Base-by-base conservation (phyloP, 2,329 filamentous ascomycete species). In the Parascedosporium putredinis region DNA sequence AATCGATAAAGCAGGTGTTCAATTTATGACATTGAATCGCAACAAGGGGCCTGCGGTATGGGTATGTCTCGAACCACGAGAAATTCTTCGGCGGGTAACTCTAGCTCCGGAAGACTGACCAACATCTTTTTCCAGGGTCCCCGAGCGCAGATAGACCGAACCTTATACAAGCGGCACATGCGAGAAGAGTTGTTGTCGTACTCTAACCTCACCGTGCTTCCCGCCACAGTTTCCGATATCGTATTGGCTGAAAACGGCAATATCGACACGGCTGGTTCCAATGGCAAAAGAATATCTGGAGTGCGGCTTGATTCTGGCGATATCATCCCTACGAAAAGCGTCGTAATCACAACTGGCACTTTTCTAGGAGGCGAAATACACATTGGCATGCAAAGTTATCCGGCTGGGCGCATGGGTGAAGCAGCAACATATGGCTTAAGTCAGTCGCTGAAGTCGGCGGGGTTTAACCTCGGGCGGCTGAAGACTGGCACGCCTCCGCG, bases 331-430 rank as follows among this genome's bases (percentile, higher is more conserved):
- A 87, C 91, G 1, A 80, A 76, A 44, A 83, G 84, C 54, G 90
- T 97, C 31, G 79, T 98, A 22, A 96, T 98, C 57, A 97, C 93
- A 0, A 98, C 93, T 0, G 93, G 93, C 0, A 98, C 93, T 0
- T 98, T 98, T 61, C 68, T 98, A 4, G 86, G 91, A 9, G 93
- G 90, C 16, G 93, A 98, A 66, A 98, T 98, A 54, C 93, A 98
- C 59, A 94, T 98, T 54, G 93, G 89, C 0, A 70, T 97, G 6
- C 78, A 95, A 49, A 78, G 76, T 3, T 95, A 81, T 61, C 90
- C 93, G 0, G 86, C 93, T 0, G 93, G 93, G 1, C 81, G 93
- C 7, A 89, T 98, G 72, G 93, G 91, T 9, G 93, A 98, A 68
- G 87, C 87, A 20, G 90, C 93, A 1, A 96, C 93, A 0, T 88